phyloP scores from a whole-genome alignment of 1,284 basidiomycete genomes.

The Vanrija humicola region DNA sequence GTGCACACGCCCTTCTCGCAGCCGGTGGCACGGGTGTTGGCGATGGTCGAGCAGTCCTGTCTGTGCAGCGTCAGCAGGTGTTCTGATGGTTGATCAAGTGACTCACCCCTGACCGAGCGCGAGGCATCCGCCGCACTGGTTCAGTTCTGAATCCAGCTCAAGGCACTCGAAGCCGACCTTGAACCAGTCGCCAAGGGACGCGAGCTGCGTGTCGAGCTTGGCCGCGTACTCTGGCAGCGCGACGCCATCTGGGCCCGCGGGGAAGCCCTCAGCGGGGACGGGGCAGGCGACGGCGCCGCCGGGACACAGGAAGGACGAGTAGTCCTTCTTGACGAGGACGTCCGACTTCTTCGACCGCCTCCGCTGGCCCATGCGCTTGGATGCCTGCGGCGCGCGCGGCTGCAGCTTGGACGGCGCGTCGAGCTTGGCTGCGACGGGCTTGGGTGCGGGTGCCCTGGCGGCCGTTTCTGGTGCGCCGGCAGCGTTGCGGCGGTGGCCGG shows the following conservation, averaged over 20 bases:
- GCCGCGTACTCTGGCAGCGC: slow-evolving; percentile 16
- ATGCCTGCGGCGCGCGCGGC: slow-evolving; percentile 35
- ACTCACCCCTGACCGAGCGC: slow-evolving; percentile 48
- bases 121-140: slow-evolving; percentile 49
- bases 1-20: slow-evolving; percentile 42
- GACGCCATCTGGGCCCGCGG: no score
- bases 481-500: no score
- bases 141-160: slow-evolving; percentile 46
- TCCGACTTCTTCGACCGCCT: slow-evolving; percentile 18
- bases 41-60: slow-evolving; percentile 48
- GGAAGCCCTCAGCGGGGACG: slow-evolving; percentile 13
- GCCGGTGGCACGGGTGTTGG: slow-evolving; percentile 42
- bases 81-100: neutral
- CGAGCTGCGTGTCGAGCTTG: slow-evolving; percentile 31
- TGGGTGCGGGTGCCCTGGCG: no score
- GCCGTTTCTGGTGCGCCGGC: no score
- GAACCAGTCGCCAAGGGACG: slow-evolving; percentile 48
- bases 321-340: slow-evolving; percentile 41
- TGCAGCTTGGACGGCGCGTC: slow-evolving; percentile 32
- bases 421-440: neutral
- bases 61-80: slow-evolving; percentile 20
- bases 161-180: slow-evolving; percentile 50
- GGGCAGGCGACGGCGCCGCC: slow-evolving; percentile 47
- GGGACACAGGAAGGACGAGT: slow-evolving; percentile 49
- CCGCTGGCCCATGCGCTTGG: slow-evolving; percentile 43